Conservation (phyloP, 2,329 filamentous ascomycete species). For the Penicillium sp. region DNA sequence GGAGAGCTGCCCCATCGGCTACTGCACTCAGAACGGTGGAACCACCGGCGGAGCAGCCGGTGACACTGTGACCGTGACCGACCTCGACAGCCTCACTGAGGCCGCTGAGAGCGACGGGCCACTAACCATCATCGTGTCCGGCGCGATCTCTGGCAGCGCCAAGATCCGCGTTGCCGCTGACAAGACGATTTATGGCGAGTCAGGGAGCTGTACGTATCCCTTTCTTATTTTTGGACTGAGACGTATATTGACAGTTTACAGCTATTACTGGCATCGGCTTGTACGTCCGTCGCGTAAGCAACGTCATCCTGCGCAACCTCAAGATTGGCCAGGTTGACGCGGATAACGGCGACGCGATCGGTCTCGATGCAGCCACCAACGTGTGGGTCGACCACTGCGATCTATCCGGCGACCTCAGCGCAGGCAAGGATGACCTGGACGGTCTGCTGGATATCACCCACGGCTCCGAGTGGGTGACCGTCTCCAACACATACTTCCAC, state of each 20-base stretch:
- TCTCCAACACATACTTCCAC: constrained; percentile 59
- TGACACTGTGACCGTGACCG: constrained; percentile 60
- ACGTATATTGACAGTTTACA: constrained; percentile 49
- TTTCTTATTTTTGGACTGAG: background rate
- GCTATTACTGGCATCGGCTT: constrained; percentile 56
- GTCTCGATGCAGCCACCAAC: constrained; percentile 58
- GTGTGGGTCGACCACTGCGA: constrained; percentile 73
- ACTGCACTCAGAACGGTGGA: constrained; percentile 55
- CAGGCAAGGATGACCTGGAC: constrained; percentile 73
- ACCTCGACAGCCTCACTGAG: constrained; percentile 54
- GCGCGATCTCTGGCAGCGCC: constrained; percentile 49
- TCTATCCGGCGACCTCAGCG: constrained; percentile 62
- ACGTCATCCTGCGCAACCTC: constrained; percentile 68
- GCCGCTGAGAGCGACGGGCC: constrained; percentile 55
- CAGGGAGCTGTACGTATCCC: constrained; percentile 1
- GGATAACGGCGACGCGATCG: constrained; percentile 63
- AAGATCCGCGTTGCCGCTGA: constrained; percentile 54
- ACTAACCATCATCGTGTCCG: constrained; percentile 54
- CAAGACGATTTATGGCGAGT: constrained; percentile 56
- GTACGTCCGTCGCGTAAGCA: constrained; percentile 59
- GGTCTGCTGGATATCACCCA: constrained; percentile 69
- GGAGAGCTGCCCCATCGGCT: constrained; percentile 41
- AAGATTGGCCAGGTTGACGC: constrained; percentile 63
- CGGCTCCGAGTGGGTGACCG: constrained; percentile 62
- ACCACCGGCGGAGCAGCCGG: constrained; percentile 62